phyloP scores from a whole-genome alignment of 2,329 filamentous ascomycete species.

The Phialophora chinensis region DNA sequence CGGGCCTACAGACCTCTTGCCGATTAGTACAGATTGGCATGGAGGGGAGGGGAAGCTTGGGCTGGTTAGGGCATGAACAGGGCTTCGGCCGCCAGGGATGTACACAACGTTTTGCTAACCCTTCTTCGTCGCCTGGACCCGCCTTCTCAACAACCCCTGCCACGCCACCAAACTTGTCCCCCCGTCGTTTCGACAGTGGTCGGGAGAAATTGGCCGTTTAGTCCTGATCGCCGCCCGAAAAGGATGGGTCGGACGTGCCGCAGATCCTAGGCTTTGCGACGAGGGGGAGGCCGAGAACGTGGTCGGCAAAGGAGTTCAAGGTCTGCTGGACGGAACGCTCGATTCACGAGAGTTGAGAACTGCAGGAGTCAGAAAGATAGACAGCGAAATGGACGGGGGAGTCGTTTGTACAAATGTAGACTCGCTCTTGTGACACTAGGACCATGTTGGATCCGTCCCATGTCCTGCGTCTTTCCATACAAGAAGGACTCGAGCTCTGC shows the following conservation, averaged over 20 bases:
- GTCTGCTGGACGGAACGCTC: not conserved
- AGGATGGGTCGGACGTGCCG: slow-evolving; percentile 9
- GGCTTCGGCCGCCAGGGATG: slow-evolving; percentile 23
- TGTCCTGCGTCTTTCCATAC: slow-evolving; percentile 14
- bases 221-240: slow-evolving; percentile 25
- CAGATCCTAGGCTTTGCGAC: slow-evolving; percentile 12
- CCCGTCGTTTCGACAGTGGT: slow-evolving; percentile 12
- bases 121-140: slow-evolving; percentile 28
- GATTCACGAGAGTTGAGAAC: not conserved
- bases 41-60: slow-evolving; percentile 15
- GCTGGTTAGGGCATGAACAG: slow-evolving; percentile 21
- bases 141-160: slow-evolving; percentile 24
- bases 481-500: slow-evolving; percentile 18
- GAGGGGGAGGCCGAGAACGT: slow-evolving; percentile 12
- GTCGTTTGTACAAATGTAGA: slow-evolving; percentile 30
- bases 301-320: not conserved
- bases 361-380: slow-evolving; percentile 9
- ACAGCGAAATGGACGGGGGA: slow-evolving; percentile 18
- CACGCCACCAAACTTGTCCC: slow-evolving; percentile 23
- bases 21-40: slow-evolving; percentile 20
- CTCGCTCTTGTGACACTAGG: slow-evolving; percentile 12
- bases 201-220: slow-evolving; percentile 30
- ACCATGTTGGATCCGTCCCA: slow-evolving; percentile 7
- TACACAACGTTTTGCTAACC: slow-evolving; percentile 26
- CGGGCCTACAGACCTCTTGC: slow-evolving; percentile 31